A percentile compares a stretch with the other conserved stretches of the same genome.
Conservation (phyloP, 352 stramenopile genomes). For the Pythium aquatile region DNA sequence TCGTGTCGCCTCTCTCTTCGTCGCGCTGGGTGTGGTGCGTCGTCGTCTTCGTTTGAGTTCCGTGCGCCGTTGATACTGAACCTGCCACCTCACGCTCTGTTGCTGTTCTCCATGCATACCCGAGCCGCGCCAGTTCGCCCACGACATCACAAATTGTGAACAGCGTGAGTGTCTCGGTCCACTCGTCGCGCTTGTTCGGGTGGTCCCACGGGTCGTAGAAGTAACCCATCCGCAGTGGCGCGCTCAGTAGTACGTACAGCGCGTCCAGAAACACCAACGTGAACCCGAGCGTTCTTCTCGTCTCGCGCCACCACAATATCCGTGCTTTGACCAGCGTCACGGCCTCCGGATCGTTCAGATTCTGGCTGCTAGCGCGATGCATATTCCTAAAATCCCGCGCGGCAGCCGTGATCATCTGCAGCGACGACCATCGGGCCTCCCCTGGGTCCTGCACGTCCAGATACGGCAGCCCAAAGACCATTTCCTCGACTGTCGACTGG, state of each 20-base stretch:
- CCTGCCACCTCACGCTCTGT: neutral
- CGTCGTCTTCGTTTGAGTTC: neutral
- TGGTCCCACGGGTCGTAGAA: slow-evolving; percentile 41
- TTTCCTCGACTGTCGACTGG: slow-evolving; percentile 13
- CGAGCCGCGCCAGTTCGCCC: slow-evolving; percentile 10
- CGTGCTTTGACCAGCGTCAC: slow-evolving; percentile 7
- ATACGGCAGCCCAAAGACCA: slow-evolving; percentile 17
- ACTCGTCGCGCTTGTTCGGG: neutral
- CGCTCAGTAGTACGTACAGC: slow-evolving; percentile 30
- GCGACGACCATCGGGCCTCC: slow-evolving; percentile 14
- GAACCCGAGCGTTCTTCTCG: slow-evolving; percentile 7
- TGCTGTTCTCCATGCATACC: neutral
- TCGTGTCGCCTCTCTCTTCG: neutral
- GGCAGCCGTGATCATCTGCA: slow-evolving; percentile 21
- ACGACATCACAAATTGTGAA: slow-evolving; percentile 27
- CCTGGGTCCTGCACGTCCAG: neutral
- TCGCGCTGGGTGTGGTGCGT: neutral
- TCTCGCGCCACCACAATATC: slow-evolving; percentile 7
- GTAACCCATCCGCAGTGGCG: slow-evolving; percentile 39
- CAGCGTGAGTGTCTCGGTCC: slow-evolving; percentile 29
- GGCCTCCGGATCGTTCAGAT: slow-evolving; percentile 4
- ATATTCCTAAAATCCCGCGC: slow-evolving; percentile 15
- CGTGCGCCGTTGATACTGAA: neutral
- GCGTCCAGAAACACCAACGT: slow-evolving; percentile 28
- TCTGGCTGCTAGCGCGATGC: slow-evolving; percentile 7